Conservation (phyloP, 768 basidiomycete species). For the Pisolithus sp. region DNA sequence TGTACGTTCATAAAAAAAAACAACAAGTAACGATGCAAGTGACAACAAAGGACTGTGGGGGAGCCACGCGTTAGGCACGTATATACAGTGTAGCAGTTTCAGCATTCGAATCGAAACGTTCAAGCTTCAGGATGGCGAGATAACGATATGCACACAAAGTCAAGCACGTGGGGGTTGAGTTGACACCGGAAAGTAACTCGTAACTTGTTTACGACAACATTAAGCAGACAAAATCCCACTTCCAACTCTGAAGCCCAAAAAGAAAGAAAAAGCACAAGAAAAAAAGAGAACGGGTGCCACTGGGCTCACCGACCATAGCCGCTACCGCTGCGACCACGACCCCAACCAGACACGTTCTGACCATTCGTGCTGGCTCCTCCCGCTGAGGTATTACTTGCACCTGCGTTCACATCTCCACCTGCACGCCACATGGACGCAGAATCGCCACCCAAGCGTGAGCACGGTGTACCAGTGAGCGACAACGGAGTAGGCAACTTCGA, state of each 20-base stretch:
- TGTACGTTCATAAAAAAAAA: background rate
- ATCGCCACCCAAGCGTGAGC: background rate
- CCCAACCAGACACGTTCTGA: background rate
- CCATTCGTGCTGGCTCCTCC: conserved; percentile 13
- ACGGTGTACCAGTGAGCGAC: conserved; percentile 8
- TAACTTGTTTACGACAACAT: background rate
- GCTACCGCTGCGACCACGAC: conserved; percentile 5
- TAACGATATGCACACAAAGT: background rate
- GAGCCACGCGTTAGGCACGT: background rate
- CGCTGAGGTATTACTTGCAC: conserved; percentile 7
- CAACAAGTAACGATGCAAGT: background rate
- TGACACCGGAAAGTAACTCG: background rate
- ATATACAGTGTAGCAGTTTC: background rate
- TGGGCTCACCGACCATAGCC: conserved; percentile 11
- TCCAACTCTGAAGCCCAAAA: background rate
- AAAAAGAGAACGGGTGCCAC: background rate
- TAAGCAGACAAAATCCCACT: background rate
- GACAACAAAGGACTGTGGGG: background rate
- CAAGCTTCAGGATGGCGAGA: background rate
- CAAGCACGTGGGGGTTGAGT: background rate
- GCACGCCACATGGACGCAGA: background rate
- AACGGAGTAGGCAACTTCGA: conserved; percentile 17
- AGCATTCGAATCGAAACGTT: too few species aligned
- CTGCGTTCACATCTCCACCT: conserved; percentile 3
- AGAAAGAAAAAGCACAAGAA: background rate